A percentile compares a stretch with the other conserved stretches of the same genome.
Conservation (phyloP, 2,329 filamentous ascomycete species). For the Calonectria montana region DNA sequence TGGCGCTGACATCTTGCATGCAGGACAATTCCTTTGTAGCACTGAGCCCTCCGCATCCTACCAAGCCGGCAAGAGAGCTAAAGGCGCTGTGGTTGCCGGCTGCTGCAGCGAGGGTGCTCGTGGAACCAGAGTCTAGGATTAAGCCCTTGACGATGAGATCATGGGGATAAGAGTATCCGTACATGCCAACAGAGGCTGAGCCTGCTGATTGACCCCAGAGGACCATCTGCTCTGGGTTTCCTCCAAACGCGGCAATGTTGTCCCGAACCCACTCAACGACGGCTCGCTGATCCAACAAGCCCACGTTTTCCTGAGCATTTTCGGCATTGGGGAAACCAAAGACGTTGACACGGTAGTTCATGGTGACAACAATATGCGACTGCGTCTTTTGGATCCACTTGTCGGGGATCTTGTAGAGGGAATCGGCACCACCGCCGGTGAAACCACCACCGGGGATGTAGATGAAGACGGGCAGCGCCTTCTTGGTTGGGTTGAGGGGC, state of each 20-base stretch:
- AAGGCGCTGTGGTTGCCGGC: constrained; percentile 22
- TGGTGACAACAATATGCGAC: constrained; percentile 55
- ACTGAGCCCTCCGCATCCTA: constrained; percentile 12
- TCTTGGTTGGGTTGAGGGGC: constrained; percentile 34
- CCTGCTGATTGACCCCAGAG: constrained; percentile 44
- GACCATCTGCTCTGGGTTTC: constrained; percentile 37
- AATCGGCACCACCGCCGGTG: constrained; percentile 54
- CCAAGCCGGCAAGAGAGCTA: constrained; percentile 11
- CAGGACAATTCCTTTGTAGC: constrained; percentile 11
- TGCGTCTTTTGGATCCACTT: constrained; percentile 41
- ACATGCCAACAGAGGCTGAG: constrained; percentile 53
- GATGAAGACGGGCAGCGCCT: constrained; percentile 37
- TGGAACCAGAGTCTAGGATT: constrained; percentile 53
- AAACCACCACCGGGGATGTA: constrained; percentile 52
- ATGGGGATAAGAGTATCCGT: constrained; percentile 57
- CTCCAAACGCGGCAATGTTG: constrained; percentile 42
- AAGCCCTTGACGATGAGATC: constrained; percentile 61
- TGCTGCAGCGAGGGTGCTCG: constrained; percentile 1
- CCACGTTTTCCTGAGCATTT: constrained; percentile 33
- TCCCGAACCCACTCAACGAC: constrained; percentile 41
- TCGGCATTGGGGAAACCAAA: constrained; percentile 51
- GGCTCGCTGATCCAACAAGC: constrained; percentile 37
- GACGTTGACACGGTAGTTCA: constrained; percentile 57
- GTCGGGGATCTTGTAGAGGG: constrained; percentile 62
- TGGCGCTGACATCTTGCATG: constrained; percentile 2